Evolutionary conservation across 2,329 filamentous ascomycete genomes (phyloP), one percentile per base, ranked within the genome.

Genomic region (Colletotrichum siamense): DNA sequence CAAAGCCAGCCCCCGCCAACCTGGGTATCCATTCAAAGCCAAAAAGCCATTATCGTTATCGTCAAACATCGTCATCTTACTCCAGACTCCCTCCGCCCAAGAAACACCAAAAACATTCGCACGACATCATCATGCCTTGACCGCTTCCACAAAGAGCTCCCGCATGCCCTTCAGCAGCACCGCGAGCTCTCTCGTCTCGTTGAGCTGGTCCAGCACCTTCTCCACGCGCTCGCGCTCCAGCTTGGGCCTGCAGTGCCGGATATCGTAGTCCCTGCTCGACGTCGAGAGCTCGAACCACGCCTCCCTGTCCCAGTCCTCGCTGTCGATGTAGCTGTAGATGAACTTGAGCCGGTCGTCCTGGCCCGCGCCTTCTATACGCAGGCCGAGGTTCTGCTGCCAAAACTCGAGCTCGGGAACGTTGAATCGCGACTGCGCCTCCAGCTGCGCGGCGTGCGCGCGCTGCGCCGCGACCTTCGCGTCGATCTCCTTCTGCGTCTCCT

Each of bases 381-480:
- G 85, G 75, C 96, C 96, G 76, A 99, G 88, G 83, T 96, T 97
- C 71, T 94, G 94, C 83, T 98, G 95, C 97, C 97, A 99, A 83
- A 99, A 99, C 79, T 96, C 95, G 62, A 99, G 90, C 87, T 99
- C 97, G 0, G 97, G 97, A 59, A 95, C 91, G 85, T 99, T 99
- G 85, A 96, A 95, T 39, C 95, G 92, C 70, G 94, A 92, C 86
- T 99, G 96, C 3, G 94, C 91, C 81, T 98, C 95, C 49, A 98
- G 89, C 80, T 95, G 93, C 77, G 92, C 90, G 64, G 94, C 92
- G 83, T 95, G 92, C 78, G 91, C 91, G 68, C 92, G 89, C 85
- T 96, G 94, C 15, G 94, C 93, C n/a, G 93, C 93, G 26, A 94
- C 86, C 55, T 92, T 90, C 34, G 91, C 88, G 70, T 94, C 92